Evolutionary conservation across 495 filamentous ascomycete genomes (phyloP), one percentile per base, ranked within the genome.

Genomic region (Chaetomium cochliodes): DNA sequence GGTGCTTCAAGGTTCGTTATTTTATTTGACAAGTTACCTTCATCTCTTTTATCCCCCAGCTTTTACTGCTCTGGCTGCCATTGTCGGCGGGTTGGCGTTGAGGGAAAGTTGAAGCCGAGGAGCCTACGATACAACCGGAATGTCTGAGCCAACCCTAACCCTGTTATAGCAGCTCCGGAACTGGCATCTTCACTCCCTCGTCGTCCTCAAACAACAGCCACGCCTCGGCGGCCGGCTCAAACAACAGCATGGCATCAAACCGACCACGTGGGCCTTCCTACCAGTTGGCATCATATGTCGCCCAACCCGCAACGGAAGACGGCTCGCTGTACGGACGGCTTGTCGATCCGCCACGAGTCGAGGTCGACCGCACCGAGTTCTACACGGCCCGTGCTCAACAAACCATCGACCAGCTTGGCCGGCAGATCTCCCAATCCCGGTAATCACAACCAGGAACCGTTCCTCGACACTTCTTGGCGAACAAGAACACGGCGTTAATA

Each of bases 191-290:
- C 15, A 52, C 52, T 4, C 78, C 77, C 0, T 67, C 78, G 0
- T 74, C 79, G 66, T 70, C 74, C n/a, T 75, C 78, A n/a, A n/a
- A n/a, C 60, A 18, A 51, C 22, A 16, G 23, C 0, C 76, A 81
- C 4, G 25, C 58, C 5, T 61, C 58, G n/a, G 44, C n/a, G 4
- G 28, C 58, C 3, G 46, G 49, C 28, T 37, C 58, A 20, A 46
- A 61, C 20, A 2, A 52, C 58, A 23, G 28, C 2, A 30, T 3
- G 3, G n/a, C 58, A 26, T 0, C 53, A 23, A 15, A 23, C 46
- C 44, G 39, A 42, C 11, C 20, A 0, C 13, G 28, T 0, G 28
- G 7, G 11, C 46, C 47, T 13, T 22, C 60, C 18, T 12, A 44
- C 22, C 39, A 26, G 11, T 23, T 46, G 23, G 13, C 0, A 22